A percentile compares a stretch with the other conserved stretches of the same genome.
Conservation (phyloP, 345 rosid genomes). For the Capsella bursapastoris region DNA sequence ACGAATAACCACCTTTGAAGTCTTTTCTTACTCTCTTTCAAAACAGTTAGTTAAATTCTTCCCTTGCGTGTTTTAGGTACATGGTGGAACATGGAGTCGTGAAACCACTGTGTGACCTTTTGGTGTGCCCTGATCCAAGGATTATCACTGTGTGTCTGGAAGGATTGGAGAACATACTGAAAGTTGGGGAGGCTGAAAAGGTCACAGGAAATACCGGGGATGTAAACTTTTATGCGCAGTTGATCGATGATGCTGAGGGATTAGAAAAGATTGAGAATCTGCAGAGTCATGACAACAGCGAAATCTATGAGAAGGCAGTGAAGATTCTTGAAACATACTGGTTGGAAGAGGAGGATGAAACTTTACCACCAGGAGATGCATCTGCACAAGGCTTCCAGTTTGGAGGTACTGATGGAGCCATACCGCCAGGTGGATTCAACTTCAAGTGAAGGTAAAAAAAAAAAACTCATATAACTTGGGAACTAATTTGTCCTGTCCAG, state of each 20-base stretch:
- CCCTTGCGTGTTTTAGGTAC: conserved; percentile 45
- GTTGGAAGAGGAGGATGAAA: conserved; percentile 80
- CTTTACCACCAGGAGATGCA: conserved; percentile 70
- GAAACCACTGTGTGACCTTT: conserved; percentile 82
- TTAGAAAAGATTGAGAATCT: conserved; percentile 80
- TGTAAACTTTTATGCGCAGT: conserved; percentile 65
- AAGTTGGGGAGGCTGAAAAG: conserved; percentile 81
- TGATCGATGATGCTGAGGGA: conserved; percentile 83
- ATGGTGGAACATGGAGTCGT: conserved; percentile 78
- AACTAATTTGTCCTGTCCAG: conserved; percentile 8
- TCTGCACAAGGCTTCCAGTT: conserved; percentile 66
- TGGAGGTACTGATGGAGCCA: conserved; percentile 58
- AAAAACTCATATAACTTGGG: neutral
- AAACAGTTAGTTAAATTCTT: neutral
- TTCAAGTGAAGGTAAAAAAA: conserved; percentile 61
- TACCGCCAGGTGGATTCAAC: conserved; percentile 86
- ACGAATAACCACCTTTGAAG: neutral
- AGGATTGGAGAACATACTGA: conserved; percentile 81
- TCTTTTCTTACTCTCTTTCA: neutral
- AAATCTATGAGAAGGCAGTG: conserved; percentile 87
- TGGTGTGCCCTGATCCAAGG: conserved; percentile 83
- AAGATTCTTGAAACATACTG: conserved; percentile 83
- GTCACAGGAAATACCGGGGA: conserved; percentile 58
- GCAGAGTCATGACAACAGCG: conserved; percentile 85
- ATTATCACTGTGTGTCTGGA: conserved; percentile 79